Conservation (phyloP, 163 green algal genomes). For the Prototheca stagnorum region DNA sequence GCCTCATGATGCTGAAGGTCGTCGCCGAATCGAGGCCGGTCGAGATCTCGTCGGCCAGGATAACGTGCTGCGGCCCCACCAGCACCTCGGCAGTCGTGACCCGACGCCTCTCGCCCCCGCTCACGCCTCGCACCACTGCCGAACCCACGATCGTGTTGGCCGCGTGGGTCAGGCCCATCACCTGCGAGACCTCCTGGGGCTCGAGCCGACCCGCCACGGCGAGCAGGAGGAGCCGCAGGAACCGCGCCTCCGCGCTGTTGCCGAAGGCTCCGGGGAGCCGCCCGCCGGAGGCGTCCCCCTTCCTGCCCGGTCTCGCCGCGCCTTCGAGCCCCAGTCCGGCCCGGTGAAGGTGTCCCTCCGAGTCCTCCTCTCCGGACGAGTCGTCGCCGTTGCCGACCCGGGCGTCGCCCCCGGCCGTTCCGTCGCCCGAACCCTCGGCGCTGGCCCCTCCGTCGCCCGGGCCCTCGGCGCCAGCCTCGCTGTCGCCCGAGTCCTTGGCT, state of each 20-base stretch:
- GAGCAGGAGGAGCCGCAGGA: too few species aligned
- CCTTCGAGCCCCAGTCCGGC: too few species aligned
- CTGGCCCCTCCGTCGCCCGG: neutral
- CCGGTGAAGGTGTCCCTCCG: too few species aligned
- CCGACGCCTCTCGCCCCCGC: slow-evolving; percentile 30
- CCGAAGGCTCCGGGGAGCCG: too few species aligned
- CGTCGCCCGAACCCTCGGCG: neutral
- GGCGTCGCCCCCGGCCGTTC: too few species aligned
- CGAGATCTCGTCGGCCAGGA: slow-evolving; percentile 32
- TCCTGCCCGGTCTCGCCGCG: too few species aligned
- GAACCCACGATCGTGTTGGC: slow-evolving; percentile 22
- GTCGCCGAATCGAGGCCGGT: slow-evolving; percentile 36
- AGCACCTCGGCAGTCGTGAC: slow-evolving; percentile 36
- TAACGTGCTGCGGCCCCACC: slow-evolving; percentile 16
- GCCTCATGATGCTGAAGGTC: slow-evolving; percentile 25
- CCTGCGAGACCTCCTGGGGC: slow-evolving; percentile 1
- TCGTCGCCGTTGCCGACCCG: too few species aligned
- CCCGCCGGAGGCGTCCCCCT: too few species aligned
- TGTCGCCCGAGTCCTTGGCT: neutral
- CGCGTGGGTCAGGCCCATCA: slow-evolving; percentile 12
- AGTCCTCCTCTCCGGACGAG: too few species aligned
- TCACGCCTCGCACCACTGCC: slow-evolving; percentile 16
- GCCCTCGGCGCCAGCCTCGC: neutral
- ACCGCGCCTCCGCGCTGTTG: too few species aligned
- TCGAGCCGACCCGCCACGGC: neutral